Evolutionary conservation across 139 green algal genomes (phyloP), one percentile per base, ranked within the genome.

Genomic region (Chlorella vulgaris): DNA sequence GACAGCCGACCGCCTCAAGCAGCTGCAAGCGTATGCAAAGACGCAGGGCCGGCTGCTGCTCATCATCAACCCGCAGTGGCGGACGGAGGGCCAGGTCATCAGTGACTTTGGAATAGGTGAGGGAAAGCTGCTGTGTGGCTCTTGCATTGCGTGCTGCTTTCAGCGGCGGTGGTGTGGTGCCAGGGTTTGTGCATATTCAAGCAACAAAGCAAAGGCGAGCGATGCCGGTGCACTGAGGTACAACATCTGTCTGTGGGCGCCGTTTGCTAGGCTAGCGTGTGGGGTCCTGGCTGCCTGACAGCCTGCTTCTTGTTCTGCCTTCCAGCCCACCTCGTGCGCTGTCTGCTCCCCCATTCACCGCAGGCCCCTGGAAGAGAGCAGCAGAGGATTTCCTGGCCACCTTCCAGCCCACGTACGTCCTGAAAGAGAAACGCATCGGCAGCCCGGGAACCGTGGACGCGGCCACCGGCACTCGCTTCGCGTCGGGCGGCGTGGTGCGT

Each of bases 401-500:
- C 33, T 92, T 92, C 40, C 36, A 73, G 35, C 83, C 78, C 35
- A 76, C 31, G 31, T 88, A 79, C 50, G 22, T 47, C 43, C 83
- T 89, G 28, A 88, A 87, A 36, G 87, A 91, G 69, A 86, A 88
- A 50, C 81, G 87, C 75, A 90, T 91, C 39, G 87, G 87, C 47
- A 89, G 78, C 35, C 87, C 87, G 10, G 83, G 84, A 53, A 87
- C 74, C 33, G 51, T 90, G 1, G 81, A 90, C n/a, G 69, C 76
- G 0, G 70, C 83, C 28, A 81, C 66, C 29, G 86, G 86, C 43
- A 83, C 69, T 1, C 77, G 87, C 3, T 91, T 90, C 47, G 79
- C 63, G 50, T 85, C 24, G 26, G 87, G 87, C 31, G 87, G 80
- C 39, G 87, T 91, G 50, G 22, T 91, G 53, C 77, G 87, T n/a